Evolutionary conservation across 192 early-diverging fungal genomes (phyloP).

Genomic region (Endogone sp.): DNA sequence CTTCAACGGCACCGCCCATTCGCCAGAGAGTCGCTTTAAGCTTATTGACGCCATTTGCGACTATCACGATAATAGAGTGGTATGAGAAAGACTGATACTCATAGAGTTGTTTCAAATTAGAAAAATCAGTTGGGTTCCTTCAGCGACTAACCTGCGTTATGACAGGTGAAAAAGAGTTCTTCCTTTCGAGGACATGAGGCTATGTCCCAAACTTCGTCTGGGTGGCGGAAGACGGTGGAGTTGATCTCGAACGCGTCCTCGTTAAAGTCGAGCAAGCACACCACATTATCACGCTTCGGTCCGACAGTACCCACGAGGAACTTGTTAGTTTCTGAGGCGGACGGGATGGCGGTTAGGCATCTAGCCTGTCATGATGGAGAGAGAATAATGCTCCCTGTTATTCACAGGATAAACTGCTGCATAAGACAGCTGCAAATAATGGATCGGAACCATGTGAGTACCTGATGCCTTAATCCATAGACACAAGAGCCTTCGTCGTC

Average conservation of each 20-base stretch:
- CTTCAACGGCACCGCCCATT: slow-evolving; percentile 9
- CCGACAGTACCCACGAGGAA: slow-evolving; percentile 72
- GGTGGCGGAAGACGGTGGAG: slow-evolving; percentile 55
- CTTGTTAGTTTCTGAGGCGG: slow-evolving; percentile 56
- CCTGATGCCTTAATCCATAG: slow-evolving; percentile 64
- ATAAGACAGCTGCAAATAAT: too few relatives aligned
- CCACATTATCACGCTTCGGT: slow-evolving; percentile 55
- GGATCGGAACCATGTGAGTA: too few relatives aligned
- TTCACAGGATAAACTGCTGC: background rate
- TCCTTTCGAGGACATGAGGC: slow-evolving; percentile 52
- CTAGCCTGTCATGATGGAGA: slow-evolving; percentile 41
- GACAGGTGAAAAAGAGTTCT: slow-evolving; percentile 59
- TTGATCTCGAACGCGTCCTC: slow-evolving; percentile 65
- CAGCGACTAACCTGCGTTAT: slow-evolving; percentile 37
- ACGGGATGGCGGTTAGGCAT: slow-evolving; percentile 49
- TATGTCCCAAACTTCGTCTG: slow-evolving; percentile 63
- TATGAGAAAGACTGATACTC: background rate
- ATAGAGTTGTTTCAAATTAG: background rate
- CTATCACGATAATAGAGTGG: background rate
- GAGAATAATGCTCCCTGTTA: background rate
- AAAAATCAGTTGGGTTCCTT: background rate
- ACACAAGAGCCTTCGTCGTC: slow-evolving; percentile 43
- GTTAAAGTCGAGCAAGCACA: slow-evolving; percentile 69
- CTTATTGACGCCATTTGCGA: background rate
- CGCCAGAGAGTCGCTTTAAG: slow-evolving; percentile 20